These are phyloP conservation scores for Pisolithus tinctorius DNA, from an alignment of 768 basidiomycete species.

Conservation along the genomic window DNA sequence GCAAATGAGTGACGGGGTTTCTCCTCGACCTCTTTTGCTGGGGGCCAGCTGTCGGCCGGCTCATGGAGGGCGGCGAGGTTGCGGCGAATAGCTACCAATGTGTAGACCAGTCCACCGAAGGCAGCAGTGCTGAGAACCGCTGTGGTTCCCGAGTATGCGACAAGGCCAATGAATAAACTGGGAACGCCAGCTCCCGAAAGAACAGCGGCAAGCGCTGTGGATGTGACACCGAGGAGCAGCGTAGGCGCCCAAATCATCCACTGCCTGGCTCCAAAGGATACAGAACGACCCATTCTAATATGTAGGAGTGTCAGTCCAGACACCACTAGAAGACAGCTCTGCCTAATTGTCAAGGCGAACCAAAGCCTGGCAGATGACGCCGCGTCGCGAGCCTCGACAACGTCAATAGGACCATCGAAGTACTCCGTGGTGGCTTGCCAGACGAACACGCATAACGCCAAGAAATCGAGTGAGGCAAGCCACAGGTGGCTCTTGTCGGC, in stretches of 20 bases:
- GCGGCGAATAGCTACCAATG: conserved; percentile 58
- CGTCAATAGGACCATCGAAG: conserved; percentile 37
- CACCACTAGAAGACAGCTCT: conserved; percentile 61
- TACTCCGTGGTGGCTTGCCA: conserved; percentile 60
- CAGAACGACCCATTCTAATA: conserved; percentile 61
- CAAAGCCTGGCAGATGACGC: conserved; percentile 58
- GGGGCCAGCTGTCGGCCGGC: conserved; percentile 53
- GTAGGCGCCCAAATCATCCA: conserved; percentile 73
- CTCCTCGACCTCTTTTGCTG: conserved; percentile 43
- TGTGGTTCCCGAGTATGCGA: conserved; percentile 49
- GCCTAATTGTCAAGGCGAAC: conserved; percentile 60
- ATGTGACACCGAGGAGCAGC: conserved; percentile 44
- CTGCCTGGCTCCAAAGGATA: conserved; percentile 62
- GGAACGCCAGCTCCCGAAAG: conserved; percentile 47
- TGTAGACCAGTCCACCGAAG: conserved; percentile 55
- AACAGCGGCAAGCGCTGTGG: conserved; percentile 53
- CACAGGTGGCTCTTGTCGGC: conserved; percentile 70
- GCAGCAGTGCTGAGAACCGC: conserved; percentile 45
- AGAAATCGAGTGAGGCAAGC: conserved; percentile 60
- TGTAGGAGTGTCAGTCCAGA: conserved; percentile 58
- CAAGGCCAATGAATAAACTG: conserved; percentile 54
- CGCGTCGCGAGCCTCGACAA: conserved; percentile 40
- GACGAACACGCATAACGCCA: conserved; percentile 55
- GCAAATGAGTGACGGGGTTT: conserved; percentile 57
- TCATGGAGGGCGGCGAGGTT: conserved; percentile 54